Evolutionary conservation across 2,329 filamentous ascomycete genomes (phyloP).

Genomic region (Zymoseptoria tritici): DNA sequence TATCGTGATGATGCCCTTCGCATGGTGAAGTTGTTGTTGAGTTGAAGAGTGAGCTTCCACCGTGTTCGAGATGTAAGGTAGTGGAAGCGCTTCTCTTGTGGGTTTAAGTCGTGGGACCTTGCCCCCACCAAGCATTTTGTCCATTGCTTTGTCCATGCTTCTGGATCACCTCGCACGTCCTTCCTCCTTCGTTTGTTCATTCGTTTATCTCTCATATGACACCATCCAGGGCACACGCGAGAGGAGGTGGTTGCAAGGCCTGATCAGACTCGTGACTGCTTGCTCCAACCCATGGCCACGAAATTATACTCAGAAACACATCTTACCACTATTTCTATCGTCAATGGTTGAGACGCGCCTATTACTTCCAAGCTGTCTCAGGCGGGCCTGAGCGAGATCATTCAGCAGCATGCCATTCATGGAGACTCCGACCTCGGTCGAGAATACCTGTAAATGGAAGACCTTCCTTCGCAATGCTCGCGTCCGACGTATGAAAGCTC

Average conservation of each 20-base stretch:
- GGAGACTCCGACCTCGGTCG: background rate
- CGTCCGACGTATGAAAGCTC: background rate
- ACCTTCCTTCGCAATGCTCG: conserved; percentile 5
- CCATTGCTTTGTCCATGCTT: background rate
- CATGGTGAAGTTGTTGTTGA: background rate
- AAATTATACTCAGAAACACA: no score
- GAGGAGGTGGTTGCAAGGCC: background rate
- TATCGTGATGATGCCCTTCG: background rate
- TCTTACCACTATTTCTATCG: no score
- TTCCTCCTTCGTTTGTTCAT: background rate
- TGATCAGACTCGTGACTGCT: background rate
- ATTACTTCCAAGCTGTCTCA: background rate
- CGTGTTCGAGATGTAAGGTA: no score
- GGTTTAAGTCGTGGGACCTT: background rate
- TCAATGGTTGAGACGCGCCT: background rate
- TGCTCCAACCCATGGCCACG: background rate
- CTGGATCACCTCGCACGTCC: background rate
- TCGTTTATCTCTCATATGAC: background rate
- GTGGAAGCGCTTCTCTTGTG: background rate
- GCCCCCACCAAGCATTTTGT: background rate
- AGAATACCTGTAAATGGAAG: conserved; percentile 5
- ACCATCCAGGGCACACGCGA: background rate
- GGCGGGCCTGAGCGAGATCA: background rate
- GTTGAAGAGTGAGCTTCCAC: background rate
- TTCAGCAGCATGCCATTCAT: background rate